Percentiles rank a stretch among this genome's conserved stretches.
These are phyloP conservation scores for Globisporangium splendens DNA, from an alignment of 352 stramenopile species.

Conservation along the genomic window DNA sequence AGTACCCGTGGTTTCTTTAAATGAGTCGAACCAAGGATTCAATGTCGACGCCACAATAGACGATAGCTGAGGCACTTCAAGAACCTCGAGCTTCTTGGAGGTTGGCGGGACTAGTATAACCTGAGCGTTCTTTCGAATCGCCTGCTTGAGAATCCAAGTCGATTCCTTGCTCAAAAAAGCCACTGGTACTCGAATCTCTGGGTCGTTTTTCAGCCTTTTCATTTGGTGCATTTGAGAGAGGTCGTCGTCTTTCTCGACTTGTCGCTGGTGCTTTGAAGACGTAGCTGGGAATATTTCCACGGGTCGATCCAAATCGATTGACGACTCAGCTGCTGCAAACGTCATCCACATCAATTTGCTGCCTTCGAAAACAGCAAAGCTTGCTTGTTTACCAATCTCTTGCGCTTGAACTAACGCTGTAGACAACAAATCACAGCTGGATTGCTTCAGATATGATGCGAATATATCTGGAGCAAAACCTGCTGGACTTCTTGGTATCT, in stretches of 20 bases:
- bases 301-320: no score
- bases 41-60: background rate
- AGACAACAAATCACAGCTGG: no score
- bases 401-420: no score
- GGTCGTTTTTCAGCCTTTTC: slow-evolving; percentile 4
- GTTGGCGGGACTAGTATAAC: slow-evolving; percentile 1
- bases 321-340: no score
- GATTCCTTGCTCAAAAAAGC: background rate
- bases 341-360: no score
- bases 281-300: background rate
- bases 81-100: background rate
- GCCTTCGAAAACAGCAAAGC: no score
- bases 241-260: background rate
- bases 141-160: slow-evolving; percentile 1
- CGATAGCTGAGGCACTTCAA: slow-evolving; percentile 5
- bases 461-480: background rate
- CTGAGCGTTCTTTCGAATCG: slow-evolving; percentile 9
- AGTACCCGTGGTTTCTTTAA: background rate
- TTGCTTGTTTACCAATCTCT: no score
- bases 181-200: background rate
- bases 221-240: background rate
- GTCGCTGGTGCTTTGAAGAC: no score
- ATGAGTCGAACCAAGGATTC: slow-evolving; percentile 1
- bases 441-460: no score
- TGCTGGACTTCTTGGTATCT: background rate